Evolutionary conservation across 2,329 filamentous ascomycete genomes (phyloP).

Genomic region (Xylariaceae sp.): DNA sequence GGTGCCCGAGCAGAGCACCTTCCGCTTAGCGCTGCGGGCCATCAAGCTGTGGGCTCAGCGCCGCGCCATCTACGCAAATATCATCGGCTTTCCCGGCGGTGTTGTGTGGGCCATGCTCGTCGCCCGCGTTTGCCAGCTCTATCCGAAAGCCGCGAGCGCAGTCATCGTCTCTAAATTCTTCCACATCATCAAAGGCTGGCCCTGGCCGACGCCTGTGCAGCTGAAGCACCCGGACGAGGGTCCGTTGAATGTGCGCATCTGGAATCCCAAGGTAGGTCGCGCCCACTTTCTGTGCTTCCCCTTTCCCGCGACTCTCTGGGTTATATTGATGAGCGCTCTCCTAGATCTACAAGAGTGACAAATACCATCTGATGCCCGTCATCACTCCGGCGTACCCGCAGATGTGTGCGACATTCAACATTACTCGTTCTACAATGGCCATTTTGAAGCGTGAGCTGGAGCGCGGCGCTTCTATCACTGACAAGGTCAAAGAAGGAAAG

Average conservation of each 20-base stretch:
- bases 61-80: slow-evolving; percentile 89
- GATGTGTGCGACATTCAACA: slow-evolving; percentile 96
- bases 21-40: slow-evolving; percentile 79
- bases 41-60: slow-evolving; percentile 96
- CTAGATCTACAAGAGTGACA: slow-evolving; percentile 70
- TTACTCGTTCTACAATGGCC: slow-evolving; percentile 75
- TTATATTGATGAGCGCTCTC: slow-evolving; percentile 12
- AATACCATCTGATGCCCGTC: slow-evolving; percentile 90
- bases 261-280: slow-evolving; percentile 83
- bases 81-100: slow-evolving; percentile 92
- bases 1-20: slow-evolving; percentile 83
- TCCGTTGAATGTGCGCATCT: slow-evolving; percentile 74
- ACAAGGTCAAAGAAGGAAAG: slow-evolving; percentile 70
- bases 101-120: slow-evolving; percentile 98
- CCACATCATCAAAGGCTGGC: slow-evolving; percentile 81
- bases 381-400: slow-evolving; percentile 96
- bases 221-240: slow-evolving; percentile 82
- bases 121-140: slow-evolving; percentile 89
- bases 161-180: slow-evolving; percentile 94
- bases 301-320: background rate
- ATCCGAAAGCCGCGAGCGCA: slow-evolving; percentile 83
- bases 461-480: slow-evolving; percentile 68
- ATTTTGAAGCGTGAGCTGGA: slow-evolving; percentile 79
- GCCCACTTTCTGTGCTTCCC: background rate
- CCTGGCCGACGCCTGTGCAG: slow-evolving; percentile 88